These are phyloP conservation scores for Boletus rex-veris DNA, from an alignment of 768 basidiomycete genomes.

Conservation along the genomic window DNA sequence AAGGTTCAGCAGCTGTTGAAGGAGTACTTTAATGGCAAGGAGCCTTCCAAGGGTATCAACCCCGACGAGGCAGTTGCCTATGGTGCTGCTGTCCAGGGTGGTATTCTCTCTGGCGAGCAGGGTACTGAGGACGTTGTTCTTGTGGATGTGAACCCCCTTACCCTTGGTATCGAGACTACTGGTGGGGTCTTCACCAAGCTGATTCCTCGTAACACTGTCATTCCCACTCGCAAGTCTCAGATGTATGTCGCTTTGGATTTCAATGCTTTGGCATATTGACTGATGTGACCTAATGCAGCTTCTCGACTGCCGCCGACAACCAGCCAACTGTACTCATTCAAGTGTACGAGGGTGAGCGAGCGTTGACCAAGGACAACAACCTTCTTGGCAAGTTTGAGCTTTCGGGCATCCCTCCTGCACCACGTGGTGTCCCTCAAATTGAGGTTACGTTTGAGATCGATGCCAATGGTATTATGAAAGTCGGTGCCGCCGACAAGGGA, in stretches of 20 bases:
- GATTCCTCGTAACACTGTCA: conserved; percentile 90
- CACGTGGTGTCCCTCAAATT: conserved; percentile 95
- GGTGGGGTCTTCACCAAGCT: conserved; percentile 98
- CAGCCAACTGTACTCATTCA: conserved; percentile 96
- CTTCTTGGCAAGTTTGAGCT: conserved; percentile 96
- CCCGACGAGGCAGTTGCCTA: conserved; percentile 65
- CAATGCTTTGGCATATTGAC: neutral
- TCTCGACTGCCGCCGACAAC: conserved; percentile 71
- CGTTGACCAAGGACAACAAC: conserved; percentile 98
- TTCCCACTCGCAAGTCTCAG: conserved; percentile 96
- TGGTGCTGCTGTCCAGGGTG: conserved; percentile 98
- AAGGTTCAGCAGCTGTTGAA: conserved; percentile 98
- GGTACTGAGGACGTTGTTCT: conserved; percentile 88
- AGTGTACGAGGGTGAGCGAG: conserved; percentile 93
- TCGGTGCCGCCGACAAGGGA: conserved; percentile 92
- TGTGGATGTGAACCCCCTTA: conserved; percentile 94
- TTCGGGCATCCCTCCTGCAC: conserved; percentile 87
- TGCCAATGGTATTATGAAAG: conserved; percentile 94
- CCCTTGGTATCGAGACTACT: conserved; percentile 98
- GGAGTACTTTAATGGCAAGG: conserved; percentile 95
- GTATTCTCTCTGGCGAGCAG: conserved; percentile 94
- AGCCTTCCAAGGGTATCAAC: neutral
- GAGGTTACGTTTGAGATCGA: conserved; percentile 97
- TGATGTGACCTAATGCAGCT: conserved; percentile 33
- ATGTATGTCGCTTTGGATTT: conserved; percentile 45